Evolutionary conservation across 2,329 filamentous ascomycete genomes (phyloP), one percentile per base, ranked within the genome.

Genomic region (Scorias spongiosa): DNA sequence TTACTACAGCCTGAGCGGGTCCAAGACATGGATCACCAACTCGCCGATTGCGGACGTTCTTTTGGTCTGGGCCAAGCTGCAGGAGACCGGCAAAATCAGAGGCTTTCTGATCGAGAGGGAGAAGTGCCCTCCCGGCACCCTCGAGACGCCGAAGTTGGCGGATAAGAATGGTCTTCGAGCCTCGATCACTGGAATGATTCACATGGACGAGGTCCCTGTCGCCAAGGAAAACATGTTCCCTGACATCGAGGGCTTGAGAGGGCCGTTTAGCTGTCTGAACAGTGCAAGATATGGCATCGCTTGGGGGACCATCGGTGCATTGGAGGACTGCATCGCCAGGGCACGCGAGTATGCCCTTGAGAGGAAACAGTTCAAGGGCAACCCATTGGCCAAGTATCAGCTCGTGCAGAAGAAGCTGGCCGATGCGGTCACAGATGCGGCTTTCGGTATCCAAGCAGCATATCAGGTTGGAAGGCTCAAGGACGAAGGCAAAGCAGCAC

Each of bases 331-430:
- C 61, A 78, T 98, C 49, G 69, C 72, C 14, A 76, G 88, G 42
- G 78, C 91, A 2, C 74, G 89, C 49, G 78, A 79, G 10, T 98
- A 98, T 61, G 78, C 88, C n/a, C 67, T 98, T 42, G 88, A 95
- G 63, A 75, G 91, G 50, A 89, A 82, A 66, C 91, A 98, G 64
- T 98, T 98, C 75, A 93, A 93, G 69, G 79, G 80, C 41, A 96
- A 96, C 63, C 88, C 89, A 0, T 72, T 98, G 43, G 91, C 89
- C 36, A 93, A 84, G 63, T 98, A 98, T 61, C 91, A 98, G 68
- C 78, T 98, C 11, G 76, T 98, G 42, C 91, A 98, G 71, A 95
- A 95, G 76, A 98, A 98, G 70, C 71, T 98, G 49, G 83, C 89
- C 1, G 91, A 98, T 63, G 91, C 91, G 1, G 72, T 77, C 3